phyloP scores from a whole-genome alignment of 139 green algal species.

The Spirogloea muscicola region DNA sequence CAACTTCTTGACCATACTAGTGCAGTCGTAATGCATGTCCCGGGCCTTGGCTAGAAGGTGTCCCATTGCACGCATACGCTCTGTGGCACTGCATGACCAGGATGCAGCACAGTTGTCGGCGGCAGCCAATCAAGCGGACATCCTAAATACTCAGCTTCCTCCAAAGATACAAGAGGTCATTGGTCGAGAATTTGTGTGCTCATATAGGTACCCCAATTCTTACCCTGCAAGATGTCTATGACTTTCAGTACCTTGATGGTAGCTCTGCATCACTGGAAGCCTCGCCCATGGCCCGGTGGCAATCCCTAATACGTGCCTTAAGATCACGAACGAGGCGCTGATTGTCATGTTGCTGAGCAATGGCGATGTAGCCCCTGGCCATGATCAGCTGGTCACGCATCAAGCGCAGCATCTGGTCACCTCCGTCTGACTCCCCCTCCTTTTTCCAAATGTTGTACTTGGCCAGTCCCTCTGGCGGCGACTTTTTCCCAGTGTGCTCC shows the following conservation, averaged over 20 bases:
- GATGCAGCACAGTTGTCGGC: too few relatives aligned
- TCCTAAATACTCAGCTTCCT: too few relatives aligned
- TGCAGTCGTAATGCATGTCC: constrained; percentile 41
- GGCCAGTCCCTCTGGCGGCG: too few relatives aligned
- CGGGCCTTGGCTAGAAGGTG: constrained; percentile 28
- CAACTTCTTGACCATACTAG: constrained; percentile 43
- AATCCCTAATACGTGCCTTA: constrained; percentile 26
- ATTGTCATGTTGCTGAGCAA: constrained; percentile 35
- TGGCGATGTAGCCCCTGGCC: constrained; percentile 21
- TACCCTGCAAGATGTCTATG: too few relatives aligned
- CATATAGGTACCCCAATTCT: too few relatives aligned
- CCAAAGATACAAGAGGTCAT: too few relatives aligned
- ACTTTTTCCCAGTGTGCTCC: too few relatives aligned
- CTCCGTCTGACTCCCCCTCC: background rate
- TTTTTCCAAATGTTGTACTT: constrained; percentile 31
- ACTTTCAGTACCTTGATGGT: constrained; percentile 17
- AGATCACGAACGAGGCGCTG: constrained; percentile 17
- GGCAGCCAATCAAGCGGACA: too few relatives aligned
- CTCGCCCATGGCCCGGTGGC: constrained; percentile 11
- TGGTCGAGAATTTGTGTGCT: too few relatives aligned
- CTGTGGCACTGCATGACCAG: constrained; percentile 12
- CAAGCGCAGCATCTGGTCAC: constrained; percentile 32
- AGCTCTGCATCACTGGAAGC: constrained; percentile 24
- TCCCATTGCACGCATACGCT: constrained; percentile 44
- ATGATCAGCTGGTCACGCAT: constrained; percentile 44